Base-by-base conservation (phyloP, 768 basidiomycete species). In the Suillus clintonianus region DNA sequence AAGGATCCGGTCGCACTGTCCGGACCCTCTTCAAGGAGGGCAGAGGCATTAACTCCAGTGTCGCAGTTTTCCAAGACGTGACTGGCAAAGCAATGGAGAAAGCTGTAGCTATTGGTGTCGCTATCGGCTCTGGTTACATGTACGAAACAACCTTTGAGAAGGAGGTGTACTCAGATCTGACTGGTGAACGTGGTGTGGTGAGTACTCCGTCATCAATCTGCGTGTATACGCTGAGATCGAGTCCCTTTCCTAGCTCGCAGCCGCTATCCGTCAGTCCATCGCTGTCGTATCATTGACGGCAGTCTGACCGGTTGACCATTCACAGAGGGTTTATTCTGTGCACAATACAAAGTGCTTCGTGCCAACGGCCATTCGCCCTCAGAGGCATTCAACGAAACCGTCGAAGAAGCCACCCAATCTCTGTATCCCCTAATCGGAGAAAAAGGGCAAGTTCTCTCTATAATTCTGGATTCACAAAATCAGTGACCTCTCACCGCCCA, bases 11-110 rank as follows among this genome's bases (percentile, higher is more conserved):
- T 67, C 89, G 96, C 69, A 99, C 97, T 68, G 97, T 99, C 79
- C 95, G 97, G 73, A 97, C 97, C 55, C 93, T 99, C 70, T 99
- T 99, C 89, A 97, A 98, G 83, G 97, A 99, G 86, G 97, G 97
- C 66, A 92, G 97, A 72, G 97, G 95, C 57, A 97, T 97, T 82
- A 97, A 97, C 83, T 93, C 95, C 7, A 92, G 90, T 72, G 81
- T 98, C 69, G 95, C 96, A 69, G 92, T 97, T 68, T 95, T 86
- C 86, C 97, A 99, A 78, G 97, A 99, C 71, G 96, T 98, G 65
- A 95, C 95, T 57, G 97, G 97, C 72, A 91, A 98, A 79, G 97
- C 97, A 67, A 90, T 91, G 82, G 97, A 99, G 83, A 97, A 93
- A 84, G 97, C 97, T 51, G 85, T 92, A 64, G 97, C 97, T 53